Conservation (phyloP, 2,329 filamentous ascomycete species). For the Botrytis galanthina region DNA sequence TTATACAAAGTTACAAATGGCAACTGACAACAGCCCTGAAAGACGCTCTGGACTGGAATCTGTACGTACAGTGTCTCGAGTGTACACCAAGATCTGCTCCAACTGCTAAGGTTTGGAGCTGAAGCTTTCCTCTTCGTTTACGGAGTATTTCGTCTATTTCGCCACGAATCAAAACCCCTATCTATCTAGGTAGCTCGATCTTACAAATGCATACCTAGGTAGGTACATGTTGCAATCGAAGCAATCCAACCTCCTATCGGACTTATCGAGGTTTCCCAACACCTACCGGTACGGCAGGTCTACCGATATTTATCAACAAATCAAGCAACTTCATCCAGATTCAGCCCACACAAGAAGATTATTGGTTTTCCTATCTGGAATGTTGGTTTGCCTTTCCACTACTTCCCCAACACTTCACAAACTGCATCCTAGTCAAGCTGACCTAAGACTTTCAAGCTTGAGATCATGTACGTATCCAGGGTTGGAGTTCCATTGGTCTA, state of each 20-base stretch:
- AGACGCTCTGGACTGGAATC: not conserved
- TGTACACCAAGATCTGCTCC: slow-evolving; percentile 13
- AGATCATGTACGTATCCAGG: slow-evolving; percentile 12
- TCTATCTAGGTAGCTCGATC: slow-evolving; percentile 5
- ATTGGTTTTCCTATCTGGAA: not conserved
- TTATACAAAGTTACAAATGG: not conserved
- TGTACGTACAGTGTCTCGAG: too few relatives aligned
- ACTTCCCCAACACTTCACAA: not conserved
- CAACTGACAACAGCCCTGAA: not conserved
- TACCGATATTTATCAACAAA: not conserved
- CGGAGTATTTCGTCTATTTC: not conserved
- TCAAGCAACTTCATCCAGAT: slow-evolving; percentile 1
- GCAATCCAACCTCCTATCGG: not conserved
- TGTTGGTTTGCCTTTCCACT: not conserved
- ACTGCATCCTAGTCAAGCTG: not conserved
- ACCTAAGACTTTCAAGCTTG: not conserved
- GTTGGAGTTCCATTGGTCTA: not conserved
- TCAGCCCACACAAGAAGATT: not conserved
- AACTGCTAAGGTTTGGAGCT: not conserved
- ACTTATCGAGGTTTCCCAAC: not conserved
- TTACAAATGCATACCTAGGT: not conserved
- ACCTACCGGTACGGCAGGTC: not conserved
- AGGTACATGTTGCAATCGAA: not conserved
- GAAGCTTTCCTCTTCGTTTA: not conserved
- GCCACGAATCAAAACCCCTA: not conserved